Conservation (phyloP, 148 eudicot genomes). For the Talinum fruticosum region DNA sequence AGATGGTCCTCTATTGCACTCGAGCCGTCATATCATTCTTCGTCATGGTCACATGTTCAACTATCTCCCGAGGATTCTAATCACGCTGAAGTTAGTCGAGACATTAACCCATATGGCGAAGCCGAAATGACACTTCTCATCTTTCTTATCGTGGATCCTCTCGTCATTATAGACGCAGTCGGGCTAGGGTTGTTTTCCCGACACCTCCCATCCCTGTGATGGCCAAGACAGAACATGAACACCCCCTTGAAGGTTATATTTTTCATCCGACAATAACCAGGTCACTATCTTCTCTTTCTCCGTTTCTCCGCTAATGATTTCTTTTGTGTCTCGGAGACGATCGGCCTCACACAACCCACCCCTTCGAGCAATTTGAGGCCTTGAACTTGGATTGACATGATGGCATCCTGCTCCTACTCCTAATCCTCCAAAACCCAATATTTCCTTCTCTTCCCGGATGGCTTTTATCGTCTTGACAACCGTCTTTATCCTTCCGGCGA, state of each 20-base stretch:
- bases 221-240: conserved; percentile 26
- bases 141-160: conserved; percentile 6
- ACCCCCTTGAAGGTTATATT: neutral
- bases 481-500: too few relatives aligned
- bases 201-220: conserved; percentile 37
- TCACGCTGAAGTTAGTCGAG: conserved; percentile 17
- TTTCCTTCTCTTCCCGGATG: too few relatives aligned
- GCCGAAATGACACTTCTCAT: conserved; percentile 17
- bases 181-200: conserved; percentile 36
- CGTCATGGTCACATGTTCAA: conserved; percentile 28
- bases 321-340: neutral
- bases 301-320: conserved; percentile 26
- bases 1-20: conserved; percentile 13
- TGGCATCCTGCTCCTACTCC: too few relatives aligned
- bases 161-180: conserved; percentile 26
- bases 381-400: too few relatives aligned
- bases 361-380: too few relatives aligned
- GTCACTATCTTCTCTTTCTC: conserved; percentile 20
- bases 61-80: conserved; percentile 29
- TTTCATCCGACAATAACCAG: conserved; percentile 11
- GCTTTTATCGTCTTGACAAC: too few relatives aligned
- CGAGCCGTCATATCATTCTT: conserved; percentile 18
- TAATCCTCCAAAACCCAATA: too few relatives aligned
- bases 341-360: too few relatives aligned
- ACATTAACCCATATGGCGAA: conserved; percentile 28